phyloP scores from a whole-genome alignment of 1,284 basidiomycete genomes.

The Athelia psychrophila region DNA sequence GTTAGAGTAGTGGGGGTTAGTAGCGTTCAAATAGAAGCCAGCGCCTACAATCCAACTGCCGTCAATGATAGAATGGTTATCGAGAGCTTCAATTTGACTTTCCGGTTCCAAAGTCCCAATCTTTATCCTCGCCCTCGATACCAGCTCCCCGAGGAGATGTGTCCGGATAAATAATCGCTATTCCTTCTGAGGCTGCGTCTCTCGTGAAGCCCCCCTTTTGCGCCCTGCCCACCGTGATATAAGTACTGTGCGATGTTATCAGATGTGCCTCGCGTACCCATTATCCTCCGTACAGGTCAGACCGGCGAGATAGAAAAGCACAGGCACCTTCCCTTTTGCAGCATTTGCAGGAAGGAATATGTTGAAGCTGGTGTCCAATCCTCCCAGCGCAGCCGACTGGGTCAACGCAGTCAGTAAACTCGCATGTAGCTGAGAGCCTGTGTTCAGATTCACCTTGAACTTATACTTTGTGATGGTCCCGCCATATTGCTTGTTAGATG shows the following conservation, averaged over 20 bases:
- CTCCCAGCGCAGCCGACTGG: slow-evolving; percentile 74
- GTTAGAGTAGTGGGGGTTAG: slow-evolving; percentile 72
- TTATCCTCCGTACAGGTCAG: slow-evolving; percentile 97
- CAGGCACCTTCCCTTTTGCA: slow-evolving; percentile 60
- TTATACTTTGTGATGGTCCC: slow-evolving; percentile 86
- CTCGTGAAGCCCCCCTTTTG: slow-evolving; percentile 88
- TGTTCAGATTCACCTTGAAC: slow-evolving; percentile 56
- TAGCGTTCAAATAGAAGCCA: slow-evolving; percentile 93
- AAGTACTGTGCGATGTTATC: not conserved
- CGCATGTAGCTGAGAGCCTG: not conserved
- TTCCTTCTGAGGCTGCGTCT: slow-evolving; percentile 77
- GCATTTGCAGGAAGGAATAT: slow-evolving; percentile 82
- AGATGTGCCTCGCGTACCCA: slow-evolving; percentile 47
- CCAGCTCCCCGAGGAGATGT: slow-evolving; percentile 93
- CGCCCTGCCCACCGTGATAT: slow-evolving; percentile 43
- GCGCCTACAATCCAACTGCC: slow-evolving; percentile 52
- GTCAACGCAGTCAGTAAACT: slow-evolving; percentile 3
- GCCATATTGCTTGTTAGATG: slow-evolving; percentile 75
- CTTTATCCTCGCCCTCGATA: slow-evolving; percentile 83
- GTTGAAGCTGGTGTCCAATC: slow-evolving; percentile 83
- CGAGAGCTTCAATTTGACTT: slow-evolving; percentile 14
- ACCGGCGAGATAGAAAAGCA: slow-evolving; percentile 90
- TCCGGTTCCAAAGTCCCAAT: slow-evolving; percentile 92
- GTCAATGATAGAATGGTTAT: too few relatives aligned
- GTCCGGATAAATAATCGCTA: slow-evolving; percentile 95